These are phyloP conservation scores for Leptographium procerum DNA, from an alignment of 2,329 filamentous ascomycete genomes.

Conservation along the genomic window DNA sequence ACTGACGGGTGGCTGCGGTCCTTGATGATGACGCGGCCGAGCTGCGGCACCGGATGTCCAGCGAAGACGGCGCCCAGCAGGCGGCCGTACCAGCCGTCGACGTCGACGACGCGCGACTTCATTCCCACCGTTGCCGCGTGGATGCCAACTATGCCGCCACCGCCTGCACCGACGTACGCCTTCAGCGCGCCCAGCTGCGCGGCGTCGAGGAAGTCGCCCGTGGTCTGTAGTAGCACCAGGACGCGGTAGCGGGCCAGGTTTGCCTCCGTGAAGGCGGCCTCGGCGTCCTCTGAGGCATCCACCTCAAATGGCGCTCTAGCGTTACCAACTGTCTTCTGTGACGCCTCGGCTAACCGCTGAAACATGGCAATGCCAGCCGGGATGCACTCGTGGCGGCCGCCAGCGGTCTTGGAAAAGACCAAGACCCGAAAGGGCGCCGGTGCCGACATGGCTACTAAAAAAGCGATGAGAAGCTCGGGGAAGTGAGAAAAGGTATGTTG, in stretches of 20 bases:
- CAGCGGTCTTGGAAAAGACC: conserved; percentile 27
- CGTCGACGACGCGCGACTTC: conserved; percentile 7
- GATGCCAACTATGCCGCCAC: conserved; percentile 27
- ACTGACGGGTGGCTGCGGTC: conserved; percentile 20
- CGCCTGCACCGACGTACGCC: conserved; percentile 20
- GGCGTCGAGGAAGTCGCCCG: conserved; percentile 24
- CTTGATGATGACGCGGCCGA: conserved; percentile 19
- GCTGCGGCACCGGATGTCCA: conserved; percentile 25
- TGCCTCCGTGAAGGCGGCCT: conserved; percentile 16
- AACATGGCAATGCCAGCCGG: conserved; percentile 23
- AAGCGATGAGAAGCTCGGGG: not conserved
- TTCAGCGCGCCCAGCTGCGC: conserved; percentile 23
- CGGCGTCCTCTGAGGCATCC: conserved; percentile 25
- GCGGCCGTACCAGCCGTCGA: conserved; percentile 23
- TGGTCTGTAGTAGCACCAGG: conserved; percentile 27
- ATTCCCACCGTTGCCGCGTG: conserved; percentile 27
- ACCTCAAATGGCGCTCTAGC: conserved; percentile 18
- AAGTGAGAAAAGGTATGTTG: too few relatives aligned
- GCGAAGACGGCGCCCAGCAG: conserved; percentile 28
- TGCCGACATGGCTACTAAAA: not conserved
- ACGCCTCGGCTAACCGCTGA: conserved; percentile 16
- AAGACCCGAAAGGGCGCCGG: conserved; percentile 20
- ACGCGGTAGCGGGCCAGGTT: conserved; percentile 22
- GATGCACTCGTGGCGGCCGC: conserved; percentile 28
- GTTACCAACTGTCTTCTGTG: not conserved